These are phyloP conservation scores for Monilinia laxa DNA, from an alignment of 2,329 filamentous ascomycete species.

Conservation along the genomic window DNA sequence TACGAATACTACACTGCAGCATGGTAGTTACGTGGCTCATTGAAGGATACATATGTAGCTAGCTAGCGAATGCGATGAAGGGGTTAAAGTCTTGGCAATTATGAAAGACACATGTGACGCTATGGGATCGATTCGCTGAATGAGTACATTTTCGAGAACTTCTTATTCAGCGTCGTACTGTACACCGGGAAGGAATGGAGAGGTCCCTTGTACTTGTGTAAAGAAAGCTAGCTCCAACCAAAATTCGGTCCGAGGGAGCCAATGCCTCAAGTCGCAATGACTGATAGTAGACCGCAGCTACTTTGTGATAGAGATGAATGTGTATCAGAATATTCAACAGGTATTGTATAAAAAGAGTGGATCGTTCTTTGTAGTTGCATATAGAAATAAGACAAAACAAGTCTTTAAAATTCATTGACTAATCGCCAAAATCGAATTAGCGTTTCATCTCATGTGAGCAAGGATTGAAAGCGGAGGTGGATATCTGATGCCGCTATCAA, in stretches of 20 bases:
- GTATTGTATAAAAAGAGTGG: neutral
- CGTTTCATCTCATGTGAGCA: constrained; percentile 6
- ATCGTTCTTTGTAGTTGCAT: neutral
- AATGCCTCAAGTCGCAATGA: constrained; percentile 21
- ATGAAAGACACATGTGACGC: constrained; percentile 13
- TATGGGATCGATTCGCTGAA: neutral
- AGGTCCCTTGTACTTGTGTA: constrained; percentile 13
- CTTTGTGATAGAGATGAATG: neutral
- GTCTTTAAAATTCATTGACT: neutral
- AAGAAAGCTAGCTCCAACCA: neutral
- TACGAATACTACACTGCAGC: constrained; percentile 22
- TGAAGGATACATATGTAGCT: constrained; percentile 1
- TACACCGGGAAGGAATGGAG: constrained; percentile 17
- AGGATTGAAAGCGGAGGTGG: constrained; percentile 16
- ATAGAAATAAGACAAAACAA: constrained; percentile 1
- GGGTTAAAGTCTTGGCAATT: constrained; percentile 12
- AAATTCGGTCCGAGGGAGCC: constrained; percentile 22
- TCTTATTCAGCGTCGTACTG: constrained; percentile 8
- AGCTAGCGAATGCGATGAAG: neutral
- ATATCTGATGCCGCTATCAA: neutral
- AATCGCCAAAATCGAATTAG: neutral
- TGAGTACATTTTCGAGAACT: neutral
- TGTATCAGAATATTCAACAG: neutral
- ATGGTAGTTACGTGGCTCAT: constrained; percentile 21
- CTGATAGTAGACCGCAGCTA: neutral